Base-by-base conservation (phyloP, 345 rosid species). In the Stellera chamaejasme region DNA sequence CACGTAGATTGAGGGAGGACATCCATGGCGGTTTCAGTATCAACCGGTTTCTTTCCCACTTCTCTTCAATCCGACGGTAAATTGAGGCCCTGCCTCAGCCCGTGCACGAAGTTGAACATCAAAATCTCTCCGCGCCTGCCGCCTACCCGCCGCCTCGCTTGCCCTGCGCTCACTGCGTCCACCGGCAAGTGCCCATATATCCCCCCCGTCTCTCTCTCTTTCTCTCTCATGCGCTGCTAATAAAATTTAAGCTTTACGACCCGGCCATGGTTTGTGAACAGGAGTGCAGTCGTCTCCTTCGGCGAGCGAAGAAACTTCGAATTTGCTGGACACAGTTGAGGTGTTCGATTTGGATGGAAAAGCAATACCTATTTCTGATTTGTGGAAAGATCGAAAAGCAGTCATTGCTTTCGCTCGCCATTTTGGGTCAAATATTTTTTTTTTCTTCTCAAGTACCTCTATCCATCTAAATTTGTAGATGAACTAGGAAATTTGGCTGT, bases 321-420 rank as follows among this genome's bases (percentile, higher is more conserved):
- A 68, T 69, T 68, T 69, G 50, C 42, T 92, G 61, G 86, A 84
- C 26, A 69, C 70, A 1, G 89, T 86, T 45, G 42, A 78, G 55
- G 79, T 88, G 50, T 71, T 81, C 66, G 89, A 77, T 77, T 74
- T 86, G 78, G 72, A 65, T 48, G 95, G 94, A 26, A 74, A 78
- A 13, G 87, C 66, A 63, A 58, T 84, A 63, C 82, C 79, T 2
- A 72, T 92, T 64, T 84, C 97, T 50, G 82, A 86, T 77, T 59
- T 92, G 56, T 92, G 96, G 96, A 84, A 84, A 50, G 91, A 84
- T 5, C 71, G 95, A 62, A 92, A 77, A 65, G 84, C 90, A 0
- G 87, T 86, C 54, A 78, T 92, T 39, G 96, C 96, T 2, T 88
- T 88, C 68, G 93, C 95, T 63, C 95, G 96, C 69, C 98, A 88